A percentile compares a stretch with the other conserved stretches of the same genome.
Evolutionary conservation across 441 rosid genomes (phyloP).

Genomic region (Populus hybrid): DNA sequence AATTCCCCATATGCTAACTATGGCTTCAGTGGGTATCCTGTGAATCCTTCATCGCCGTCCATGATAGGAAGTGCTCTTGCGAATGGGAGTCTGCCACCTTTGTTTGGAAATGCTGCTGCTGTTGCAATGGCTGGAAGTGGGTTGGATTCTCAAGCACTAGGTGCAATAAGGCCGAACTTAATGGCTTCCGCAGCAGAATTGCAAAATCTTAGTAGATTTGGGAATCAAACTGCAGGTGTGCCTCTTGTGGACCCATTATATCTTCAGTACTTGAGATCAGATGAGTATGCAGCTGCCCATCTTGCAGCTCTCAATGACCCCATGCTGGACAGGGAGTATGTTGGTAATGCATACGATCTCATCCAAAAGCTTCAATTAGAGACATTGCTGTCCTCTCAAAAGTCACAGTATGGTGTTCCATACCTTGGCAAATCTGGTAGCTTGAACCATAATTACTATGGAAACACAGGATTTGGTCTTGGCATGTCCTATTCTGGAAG

Average conservation of each 20-base stretch:
- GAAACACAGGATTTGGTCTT: slow-evolving; percentile 48
- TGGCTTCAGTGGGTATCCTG: slow-evolving; percentile 38
- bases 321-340: slow-evolving; percentile 36
- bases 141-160: slow-evolving; percentile 42
- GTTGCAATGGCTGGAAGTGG: slow-evolving; percentile 46
- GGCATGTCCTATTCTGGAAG: slow-evolving; percentile 60
- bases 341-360: slow-evolving; percentile 52
- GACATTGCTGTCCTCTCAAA: slow-evolving; percentile 43
- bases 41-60: slow-evolving; percentile 46
- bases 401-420: slow-evolving; percentile 48
- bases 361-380: slow-evolving; percentile 60
- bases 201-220: slow-evolving; percentile 39
- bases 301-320: slow-evolving; percentile 44
- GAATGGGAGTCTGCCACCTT: slow-evolving; percentile 47
- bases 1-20: slow-evolving; percentile 42
- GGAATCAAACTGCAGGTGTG: slow-evolving; percentile 38
- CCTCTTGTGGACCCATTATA: slow-evolving; percentile 44
- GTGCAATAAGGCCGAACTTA: slow-evolving; percentile 39
- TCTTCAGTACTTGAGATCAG: slow-evolving; percentile 50
- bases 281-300: slow-evolving; percentile 49
- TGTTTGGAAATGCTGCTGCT: slow-evolving; percentile 50
- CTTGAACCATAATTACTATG: slow-evolving; percentile 41
- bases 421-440: slow-evolving; percentile 44
- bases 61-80: slow-evolving; percentile 46
- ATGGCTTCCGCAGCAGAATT: slow-evolving; percentile 45